Evolutionary conservation across 305 asterid genomes (phyloP).

Genomic region (Nicotiana rustica): DNA sequence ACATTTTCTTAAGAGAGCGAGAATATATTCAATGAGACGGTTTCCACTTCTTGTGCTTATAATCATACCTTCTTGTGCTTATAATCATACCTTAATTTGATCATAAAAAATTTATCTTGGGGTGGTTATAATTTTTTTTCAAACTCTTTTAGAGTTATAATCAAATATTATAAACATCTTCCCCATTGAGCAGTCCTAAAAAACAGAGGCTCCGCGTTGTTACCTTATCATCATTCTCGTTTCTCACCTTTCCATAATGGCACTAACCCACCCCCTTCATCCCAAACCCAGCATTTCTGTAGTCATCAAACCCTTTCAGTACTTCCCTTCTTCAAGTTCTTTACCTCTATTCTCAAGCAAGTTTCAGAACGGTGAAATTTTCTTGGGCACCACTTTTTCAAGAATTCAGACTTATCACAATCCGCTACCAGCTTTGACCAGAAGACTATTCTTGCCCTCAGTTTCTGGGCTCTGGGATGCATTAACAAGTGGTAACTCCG

Average conservation of each 20-base stretch:
- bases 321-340: slow-evolving; percentile 30
- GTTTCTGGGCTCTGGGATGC: slow-evolving; percentile 78
- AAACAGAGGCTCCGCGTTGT: background rate
- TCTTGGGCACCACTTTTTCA: slow-evolving; percentile 45
- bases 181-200: background rate
- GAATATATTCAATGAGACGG: too few relatives aligned
- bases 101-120: too few relatives aligned
- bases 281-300: background rate
- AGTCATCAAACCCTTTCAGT: background rate
- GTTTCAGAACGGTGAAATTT: slow-evolving; percentile 38
- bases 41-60: too few relatives aligned
- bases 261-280: background rate
- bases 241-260: background rate
- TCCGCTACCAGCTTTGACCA: slow-evolving; percentile 46
- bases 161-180: too few relatives aligned
- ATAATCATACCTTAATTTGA: too few relatives aligned
- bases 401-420: slow-evolving; percentile 44
- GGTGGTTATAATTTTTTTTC: too few relatives aligned
- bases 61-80: too few relatives aligned
- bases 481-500: slow-evolving; percentile 63
- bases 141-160: too few relatives aligned
- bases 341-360: slow-evolving; percentile 37
- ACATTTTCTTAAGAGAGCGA: too few relatives aligned
- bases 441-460: slow-evolving; percentile 63
- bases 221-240: background rate